phyloP scores from a whole-genome alignment of 2,329 filamentous ascomycete genomes.

The Colletotrichum orchidophilum region DNA sequence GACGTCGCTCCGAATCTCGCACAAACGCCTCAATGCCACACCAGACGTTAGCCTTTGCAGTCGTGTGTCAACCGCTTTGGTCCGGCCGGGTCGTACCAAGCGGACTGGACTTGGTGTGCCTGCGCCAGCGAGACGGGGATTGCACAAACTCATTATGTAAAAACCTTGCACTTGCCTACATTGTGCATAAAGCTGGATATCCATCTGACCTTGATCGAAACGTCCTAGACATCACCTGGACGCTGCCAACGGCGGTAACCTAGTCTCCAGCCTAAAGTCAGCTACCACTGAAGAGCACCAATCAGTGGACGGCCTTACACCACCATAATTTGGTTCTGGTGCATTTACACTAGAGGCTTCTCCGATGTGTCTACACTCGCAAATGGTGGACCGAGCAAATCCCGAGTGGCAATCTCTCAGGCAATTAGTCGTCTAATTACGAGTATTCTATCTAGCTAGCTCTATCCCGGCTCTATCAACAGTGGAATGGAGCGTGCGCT shows the following conservation, averaged over 20 bases:
- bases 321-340: not conserved
- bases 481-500: not conserved
- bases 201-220: slow-evolving; percentile 31
- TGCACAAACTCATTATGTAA: slow-evolving; percentile 28
- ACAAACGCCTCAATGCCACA: slow-evolving; percentile 18
- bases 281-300: not conserved
- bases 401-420: not conserved
- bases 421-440: not conserved
- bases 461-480: not conserved
- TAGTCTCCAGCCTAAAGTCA: slow-evolving; percentile 1
- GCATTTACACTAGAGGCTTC: not conserved
- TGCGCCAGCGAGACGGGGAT: not conserved
- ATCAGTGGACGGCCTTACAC: not conserved
- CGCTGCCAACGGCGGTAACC: slow-evolving; percentile 25
- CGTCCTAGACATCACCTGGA: slow-evolving; percentile 17
- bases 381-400: not conserved
- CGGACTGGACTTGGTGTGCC: not conserved
- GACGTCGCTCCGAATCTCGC: slow-evolving; percentile 33
- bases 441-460: not conserved
- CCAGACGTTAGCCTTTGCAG: slow-evolving; percentile 22
- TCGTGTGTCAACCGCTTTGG: slow-evolving; percentile 1
- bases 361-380: not conserved
- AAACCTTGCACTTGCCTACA: slow-evolving; percentile 4
- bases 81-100: not conserved
- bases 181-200: slow-evolving; percentile 19